Base-by-base conservation (phyloP, 1,139 yeast genomes). In the Protomyces gravidus region DNA sequence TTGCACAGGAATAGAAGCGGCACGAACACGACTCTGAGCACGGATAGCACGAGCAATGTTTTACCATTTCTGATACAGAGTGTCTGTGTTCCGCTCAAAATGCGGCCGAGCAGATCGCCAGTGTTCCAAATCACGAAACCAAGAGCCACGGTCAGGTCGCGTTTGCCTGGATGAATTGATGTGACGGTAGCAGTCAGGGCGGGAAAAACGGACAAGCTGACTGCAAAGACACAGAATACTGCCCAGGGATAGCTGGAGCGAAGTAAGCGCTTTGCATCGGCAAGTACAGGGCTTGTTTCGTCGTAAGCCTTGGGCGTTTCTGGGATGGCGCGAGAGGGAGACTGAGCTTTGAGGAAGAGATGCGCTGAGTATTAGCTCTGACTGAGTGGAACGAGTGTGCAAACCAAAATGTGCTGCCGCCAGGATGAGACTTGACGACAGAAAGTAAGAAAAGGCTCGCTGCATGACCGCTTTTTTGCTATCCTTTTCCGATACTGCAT, bases 91-190 rank as follows among this genome's bases (percentile, higher is more conserved):
- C 63, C 15, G 50, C 76, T 75, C 2, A 82, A 65, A 6, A 89
- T 70, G 45, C 98, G 76, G 1, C 97, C 97, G 2, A 76, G 68
- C 25, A 92, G 76, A 69, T 92, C 98, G 11, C 98, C 98, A 19
- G 82, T 63, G 70, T 92, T 92, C 98, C 98, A 92, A 6, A 84
- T 70, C 36, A 92, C 75, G 69, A 85, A 89, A 1, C 87, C 83
- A 59, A 89, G 72, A 0, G 97, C 97, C 21, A 88, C 80, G 11
- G 39, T 49, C 15, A 60, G 63, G 46, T 51, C 61, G 25, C 11
- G 33, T 15, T 50, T 61, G 25, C 36, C 25, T 32, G 77, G 73
- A 64, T 76, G 75, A 1, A 78, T 80, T 1, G 88, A 82, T 52
- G 79, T 80, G 6, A 84, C 81, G 23, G 77, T 78, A 9, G 90